A percentile compares a stretch with the other conserved stretches of the same genome.
These are phyloP conservation scores for Vitis hybrid DNA, from an alignment of 177 flowering plant genomes.

Conservation along the genomic window DNA sequence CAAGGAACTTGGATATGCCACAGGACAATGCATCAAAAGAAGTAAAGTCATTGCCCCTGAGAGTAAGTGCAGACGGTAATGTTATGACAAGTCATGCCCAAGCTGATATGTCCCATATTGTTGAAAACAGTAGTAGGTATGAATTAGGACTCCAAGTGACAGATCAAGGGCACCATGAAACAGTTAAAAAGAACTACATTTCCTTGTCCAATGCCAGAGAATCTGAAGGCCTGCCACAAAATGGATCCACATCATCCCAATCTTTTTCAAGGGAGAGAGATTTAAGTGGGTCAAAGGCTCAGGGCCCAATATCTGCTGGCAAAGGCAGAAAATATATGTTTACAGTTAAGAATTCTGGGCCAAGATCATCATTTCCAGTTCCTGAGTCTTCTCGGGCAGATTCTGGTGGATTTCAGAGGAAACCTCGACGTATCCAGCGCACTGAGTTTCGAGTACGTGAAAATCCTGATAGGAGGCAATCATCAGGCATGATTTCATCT, in stretches of 20 bases:
- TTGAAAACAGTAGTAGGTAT: slow-evolving; percentile 21
- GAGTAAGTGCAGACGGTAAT: slow-evolving; percentile 22
- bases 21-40: slow-evolving; percentile 22
- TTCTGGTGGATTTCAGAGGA: slow-evolving; percentile 56
- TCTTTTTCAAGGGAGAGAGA: slow-evolving; percentile 36
- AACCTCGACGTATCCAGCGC: slow-evolving; percentile 53
- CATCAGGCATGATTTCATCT: slow-evolving; percentile 30
- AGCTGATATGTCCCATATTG: slow-evolving; percentile 17
- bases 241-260: slow-evolving; percentile 25
- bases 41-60: slow-evolving; percentile 20
- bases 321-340: slow-evolving; percentile 55
- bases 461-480: slow-evolving; percentile 54
- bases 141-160: slow-evolving; percentile 26
- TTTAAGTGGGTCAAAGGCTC: slow-evolving; percentile 33
- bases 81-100: slow-evolving; percentile 16
- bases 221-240: slow-evolving; percentile 33
- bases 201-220: slow-evolving; percentile 25
- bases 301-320: slow-evolving; percentile 38
- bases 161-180: slow-evolving; percentile 23
- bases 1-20: slow-evolving; percentile 34
- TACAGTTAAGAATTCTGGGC: slow-evolving; percentile 48
- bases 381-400: slow-evolving; percentile 43
- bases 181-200: slow-evolving; percentile 22
- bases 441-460: slow-evolving; percentile 71
- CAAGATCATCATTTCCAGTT: slow-evolving; percentile 35